Evolutionary conservation across 1,284 basidiomycete genomes (phyloP), one percentile per base, ranked within the genome.

Genomic region (Erythrobasidium hasegawianum): DNA sequence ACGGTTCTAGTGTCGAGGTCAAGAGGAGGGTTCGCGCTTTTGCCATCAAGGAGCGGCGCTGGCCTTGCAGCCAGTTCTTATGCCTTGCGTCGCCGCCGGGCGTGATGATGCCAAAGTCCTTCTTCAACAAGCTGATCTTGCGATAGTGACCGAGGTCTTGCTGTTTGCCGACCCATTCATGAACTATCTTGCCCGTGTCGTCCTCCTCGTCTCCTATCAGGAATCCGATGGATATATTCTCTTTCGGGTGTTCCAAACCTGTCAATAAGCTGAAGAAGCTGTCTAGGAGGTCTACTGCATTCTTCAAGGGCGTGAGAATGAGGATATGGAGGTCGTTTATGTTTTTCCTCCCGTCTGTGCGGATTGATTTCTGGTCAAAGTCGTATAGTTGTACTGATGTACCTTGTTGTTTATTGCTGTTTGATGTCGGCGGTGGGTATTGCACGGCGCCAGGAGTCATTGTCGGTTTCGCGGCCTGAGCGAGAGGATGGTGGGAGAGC

Each of bases 201-300:
- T 71, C 70, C n/a, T 68, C 57, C 56, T 64, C 61, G 52, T 71
- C 70, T 4, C 55, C 57, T 40, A 71, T 41, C 45, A 71, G 54
- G 45, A 71, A 68, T 1, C 68, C 70, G 33, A 71, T 41, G 18
- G 49, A 56, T 8, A 64, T 69, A 18, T 69, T 68, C 11, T 16
- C 14, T 40, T 58, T 57, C 18, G 70, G 70, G 39, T 71, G 68
- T 13, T 27, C 9, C 11, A 71, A 45, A 11, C 27, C 45, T 27
- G 59, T 57, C 24, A 71, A 33, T 22, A 53, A 39, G 39, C 26
- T 24, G 33, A 71, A 69, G 43, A 53, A 62, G 18, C 10, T 54
- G 38, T 54, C 26, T 20, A 71, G 62, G 3, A 49, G 16, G n/a
- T 52, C 9, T 20, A 49, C 56, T n/a, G 70, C 60, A 40, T 69